A percentile compares a stretch with the other conserved stretches of the same genome.
These are phyloP conservation scores for Elsinoe necatrix DNA, from an alignment of 2,329 filamentous ascomycete genomes.

Conservation along the genomic window DNA sequence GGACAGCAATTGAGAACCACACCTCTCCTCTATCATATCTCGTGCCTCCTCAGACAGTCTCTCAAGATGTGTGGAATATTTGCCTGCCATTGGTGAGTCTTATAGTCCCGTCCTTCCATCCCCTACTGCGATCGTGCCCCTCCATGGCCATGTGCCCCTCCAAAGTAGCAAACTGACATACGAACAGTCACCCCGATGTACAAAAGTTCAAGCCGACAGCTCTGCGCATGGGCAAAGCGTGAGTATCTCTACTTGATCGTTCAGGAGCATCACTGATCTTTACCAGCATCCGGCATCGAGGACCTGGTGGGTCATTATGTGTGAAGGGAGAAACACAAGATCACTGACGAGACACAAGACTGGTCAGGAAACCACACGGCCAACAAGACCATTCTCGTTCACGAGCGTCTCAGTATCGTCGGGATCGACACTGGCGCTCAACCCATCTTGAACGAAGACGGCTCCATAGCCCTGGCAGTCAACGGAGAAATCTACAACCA, in stretches of 20 bases:
- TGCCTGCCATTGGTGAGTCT: constrained; percentile 71
- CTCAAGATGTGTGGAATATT: constrained; percentile 91
- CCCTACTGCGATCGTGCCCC: neutral
- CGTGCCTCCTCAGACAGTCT: neutral
- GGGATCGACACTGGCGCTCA: constrained; percentile 95
- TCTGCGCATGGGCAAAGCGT: constrained; percentile 89
- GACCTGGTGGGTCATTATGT: constrained; percentile 49
- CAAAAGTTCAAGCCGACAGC: constrained; percentile 94
- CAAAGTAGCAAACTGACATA: constrained; percentile 11
- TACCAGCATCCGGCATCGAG: constrained; percentile 78
- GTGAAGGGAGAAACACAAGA: neutral
- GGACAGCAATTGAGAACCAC: constrained; percentile 1
- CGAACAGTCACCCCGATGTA: constrained; percentile 72
- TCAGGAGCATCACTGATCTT: constrained; percentile 28
- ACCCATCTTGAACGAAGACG: constrained; percentile 86
- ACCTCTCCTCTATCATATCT: neutral
- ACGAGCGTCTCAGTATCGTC: constrained; percentile 96
- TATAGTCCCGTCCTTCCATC: neutral
- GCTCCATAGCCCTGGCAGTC: constrained; percentile 81
- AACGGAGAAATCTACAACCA: constrained; percentile 99
- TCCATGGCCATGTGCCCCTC: constrained; percentile 21
- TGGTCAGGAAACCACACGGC: constrained; percentile 69
- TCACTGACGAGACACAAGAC: neutral
- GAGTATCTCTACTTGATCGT: constrained; percentile 33
- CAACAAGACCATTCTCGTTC: constrained; percentile 92